Base-by-base conservation (phyloP, 192 early-diverging fungal genomes). In the Helicostylum pulchrum region DNA sequence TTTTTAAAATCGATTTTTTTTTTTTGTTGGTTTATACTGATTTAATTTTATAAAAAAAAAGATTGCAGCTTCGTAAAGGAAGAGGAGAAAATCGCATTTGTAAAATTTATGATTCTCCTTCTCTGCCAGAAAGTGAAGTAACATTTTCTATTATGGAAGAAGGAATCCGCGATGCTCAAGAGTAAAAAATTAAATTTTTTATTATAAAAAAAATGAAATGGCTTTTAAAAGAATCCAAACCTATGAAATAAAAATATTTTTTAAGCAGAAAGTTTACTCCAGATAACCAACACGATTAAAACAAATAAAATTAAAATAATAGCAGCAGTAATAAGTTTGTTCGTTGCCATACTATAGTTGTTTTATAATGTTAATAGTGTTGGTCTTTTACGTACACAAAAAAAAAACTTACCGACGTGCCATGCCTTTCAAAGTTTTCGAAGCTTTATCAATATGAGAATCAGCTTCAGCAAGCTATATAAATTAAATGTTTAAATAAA, bases 41-140 rank as follows among this genome's bases (percentile, higher is more conserved):
- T n/a, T n/a, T n/a, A n/a, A 17, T 12, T 15, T 14, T 32, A 21
- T 26, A 7, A 47, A 5, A 7, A 31, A n/a, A 36, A 45, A 49
- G 65, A 87, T 73, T 99, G 31, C 96, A 85, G 62, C 76, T 97
- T 44, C 86, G 92, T 62, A 99, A 99, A 73, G 95, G 90, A 7
- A 80, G 91, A 9, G 94, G 88, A 8, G 94, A 96, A 64, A 94
- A 83, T 43, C 87, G 95, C 26, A 87, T 95, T 32, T 96, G 94
- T 82, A 99, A 99, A 77, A 83, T 96, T 46, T 97, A 98, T 76
- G 95, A 99, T 67, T 96, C 94, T 6, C 97, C 97, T 1, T 95
- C 88, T 59, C 75, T 99, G 17, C 89, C 95, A 5, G 97, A 99
- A 70, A 78, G 88, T 1, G 97, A 99, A 76, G 91, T 88, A 10